A percentile compares a stretch with the other conserved stretches of the same genome.
These are phyloP conservation scores for Cnidoscolus chayamansa DNA, from an alignment of 441 rosid species.

Conservation along the genomic window DNA sequence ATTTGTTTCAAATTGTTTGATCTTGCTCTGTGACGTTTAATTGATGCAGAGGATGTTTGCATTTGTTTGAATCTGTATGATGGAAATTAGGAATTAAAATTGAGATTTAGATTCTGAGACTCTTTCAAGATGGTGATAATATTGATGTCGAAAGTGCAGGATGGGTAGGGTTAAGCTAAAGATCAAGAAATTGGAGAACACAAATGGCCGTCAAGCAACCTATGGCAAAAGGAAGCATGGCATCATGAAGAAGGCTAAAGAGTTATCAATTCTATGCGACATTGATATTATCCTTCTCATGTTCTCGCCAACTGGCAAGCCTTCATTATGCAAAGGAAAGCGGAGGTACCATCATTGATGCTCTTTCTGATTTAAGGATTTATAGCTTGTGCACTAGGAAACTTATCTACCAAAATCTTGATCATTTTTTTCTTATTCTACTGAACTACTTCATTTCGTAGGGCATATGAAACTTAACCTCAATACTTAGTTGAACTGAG, in stretches of 20 bases:
- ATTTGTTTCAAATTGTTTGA: background rate
- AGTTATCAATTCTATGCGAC: constrained; percentile 69
- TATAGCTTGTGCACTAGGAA: background rate
- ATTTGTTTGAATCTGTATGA: background rate
- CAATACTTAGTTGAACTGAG: background rate
- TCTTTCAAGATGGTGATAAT: constrained; percentile 15
- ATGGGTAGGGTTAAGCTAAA: constrained; percentile 90
- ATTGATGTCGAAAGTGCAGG: constrained; percentile 36
- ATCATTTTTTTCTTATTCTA: background rate
- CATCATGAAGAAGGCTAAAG: constrained; percentile 74
- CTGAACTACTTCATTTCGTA: background rate
- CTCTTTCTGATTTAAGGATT: background rate
- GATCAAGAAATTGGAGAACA: constrained; percentile 68
- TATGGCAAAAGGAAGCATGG: constrained; percentile 74
- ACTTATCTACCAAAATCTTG: background rate
- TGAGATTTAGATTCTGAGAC: constrained; percentile 8
- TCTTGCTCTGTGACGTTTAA: background rate
- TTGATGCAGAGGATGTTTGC: background rate
- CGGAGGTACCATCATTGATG: constrained; percentile 41
- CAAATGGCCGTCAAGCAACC: constrained; percentile 68
- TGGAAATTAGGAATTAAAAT: background rate
- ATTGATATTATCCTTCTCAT: constrained; percentile 74
- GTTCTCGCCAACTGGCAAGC: constrained; percentile 76
- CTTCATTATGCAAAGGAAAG: constrained; percentile 59
- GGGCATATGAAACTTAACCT: background rate